Base-by-base conservation (phyloP, 139 green algal genomes). In the Asterochloris sp. region DNA sequence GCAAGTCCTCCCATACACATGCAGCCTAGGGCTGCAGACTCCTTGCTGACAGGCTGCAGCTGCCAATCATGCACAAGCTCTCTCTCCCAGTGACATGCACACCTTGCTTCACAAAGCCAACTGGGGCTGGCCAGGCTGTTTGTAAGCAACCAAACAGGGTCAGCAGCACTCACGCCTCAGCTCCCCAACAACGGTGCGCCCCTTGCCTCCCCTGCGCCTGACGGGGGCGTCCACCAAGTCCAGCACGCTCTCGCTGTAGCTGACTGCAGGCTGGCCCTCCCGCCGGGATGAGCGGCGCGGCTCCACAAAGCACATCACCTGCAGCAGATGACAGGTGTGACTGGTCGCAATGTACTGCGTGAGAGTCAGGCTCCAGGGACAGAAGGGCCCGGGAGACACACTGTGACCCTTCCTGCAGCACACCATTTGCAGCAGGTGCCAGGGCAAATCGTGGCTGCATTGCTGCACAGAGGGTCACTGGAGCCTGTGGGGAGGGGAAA, bases 191-290 rank as follows among this genome's bases (percentile, higher is more conserved):
- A 81, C 68, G 26, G 26, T 10, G 17, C 19, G 66, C 66, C 38
- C 60, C 76, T 80, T 24, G 21, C 77, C 61, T 8, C 24, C 27
- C 66, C 16, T 81, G 16, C 77, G 62, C 15, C 62, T 74, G 24
- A 69, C 8, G 47, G 47, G 16, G 21, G 38, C 19, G 9, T 87
- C 83, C 10, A 77, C 82, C 26, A 74, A 24, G 19, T 82, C 78
- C 67, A 89, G 83, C 60, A 64, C 83, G 24, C 71, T 79, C 28
- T 88, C 85, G 71, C 84, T 86, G 73, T 90, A 91, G 83, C 85
- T 87, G 15, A 75, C 68, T 26, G 78, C 78, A 21, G 84, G 79
- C 23, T 81, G 73, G 78, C 84, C 84, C 23, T 83, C 71, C 54
- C 61, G 23, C 29, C 82, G 62, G 64, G 26, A 60, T 2, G 82